phyloP scores from a whole-genome alignment of 2,329 filamentous ascomycete species.

The Trichoderma oligosporum region DNA sequence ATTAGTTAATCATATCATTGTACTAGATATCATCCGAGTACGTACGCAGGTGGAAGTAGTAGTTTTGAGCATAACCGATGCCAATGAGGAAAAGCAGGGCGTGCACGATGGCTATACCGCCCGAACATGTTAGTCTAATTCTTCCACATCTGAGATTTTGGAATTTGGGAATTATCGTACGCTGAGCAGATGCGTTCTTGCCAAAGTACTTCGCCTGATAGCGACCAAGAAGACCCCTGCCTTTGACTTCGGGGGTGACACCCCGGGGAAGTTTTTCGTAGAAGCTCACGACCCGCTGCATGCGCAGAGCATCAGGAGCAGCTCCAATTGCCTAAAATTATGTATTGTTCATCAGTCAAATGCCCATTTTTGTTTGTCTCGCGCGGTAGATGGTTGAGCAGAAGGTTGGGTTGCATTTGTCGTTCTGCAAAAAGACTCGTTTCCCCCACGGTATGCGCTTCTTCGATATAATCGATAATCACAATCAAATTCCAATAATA shows the following conservation, averaged over 20 bases:
- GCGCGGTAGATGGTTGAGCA: background rate
- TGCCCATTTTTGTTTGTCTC: slow-evolving; percentile 19
- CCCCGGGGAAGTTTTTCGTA: slow-evolving; percentile 98
- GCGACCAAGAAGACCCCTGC: slow-evolving; percentile 76
- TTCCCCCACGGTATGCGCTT: background rate
- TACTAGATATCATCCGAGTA: background rate
- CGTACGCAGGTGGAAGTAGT: slow-evolving; percentile 99
- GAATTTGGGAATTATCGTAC: slow-evolving; percentile 54
- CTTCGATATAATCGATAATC: slow-evolving; percentile 2
- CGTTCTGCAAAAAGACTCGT: background rate
- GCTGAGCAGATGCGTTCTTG: slow-evolving; percentile 83
- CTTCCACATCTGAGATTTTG: background rate
- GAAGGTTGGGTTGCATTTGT: background rate
- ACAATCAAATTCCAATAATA: background rate
- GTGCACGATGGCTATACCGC: slow-evolving; percentile 74
- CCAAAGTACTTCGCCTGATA: slow-evolving; percentile 94
- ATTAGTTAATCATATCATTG: slow-evolving; percentile 2
- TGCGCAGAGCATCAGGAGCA: slow-evolving; percentile 91
- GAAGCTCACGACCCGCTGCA: slow-evolving; percentile 97
- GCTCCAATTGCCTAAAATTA: slow-evolving; percentile 77
- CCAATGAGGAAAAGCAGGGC: slow-evolving; percentile 71
- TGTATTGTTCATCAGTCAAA: slow-evolving; percentile 15
- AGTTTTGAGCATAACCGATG: slow-evolving; percentile 93
- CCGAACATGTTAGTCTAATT: slow-evolving; percentile 21
- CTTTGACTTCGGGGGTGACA: slow-evolving; percentile 75